Evolutionary conservation across 2,329 filamentous ascomycete species (phyloP).

Genomic region (Fusarium longipes): DNA sequence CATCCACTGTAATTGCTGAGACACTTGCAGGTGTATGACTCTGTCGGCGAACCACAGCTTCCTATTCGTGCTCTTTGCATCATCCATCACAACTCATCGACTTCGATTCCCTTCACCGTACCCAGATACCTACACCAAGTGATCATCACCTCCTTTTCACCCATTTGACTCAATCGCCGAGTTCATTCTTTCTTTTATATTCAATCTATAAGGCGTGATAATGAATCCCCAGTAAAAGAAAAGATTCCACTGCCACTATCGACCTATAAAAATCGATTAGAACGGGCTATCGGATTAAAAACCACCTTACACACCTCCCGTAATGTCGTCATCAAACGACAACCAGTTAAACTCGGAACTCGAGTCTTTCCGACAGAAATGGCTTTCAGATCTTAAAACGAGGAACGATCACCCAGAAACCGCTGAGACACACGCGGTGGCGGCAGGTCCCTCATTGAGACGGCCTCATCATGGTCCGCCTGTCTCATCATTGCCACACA

Average conservation of each 20-base stretch:
- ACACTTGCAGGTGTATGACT: slow-evolving; percentile 22
- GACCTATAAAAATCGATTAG: background rate
- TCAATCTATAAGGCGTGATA: slow-evolving; percentile 21
- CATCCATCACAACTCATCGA: slow-evolving; percentile 24
- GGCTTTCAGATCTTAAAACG: slow-evolving; percentile 80
- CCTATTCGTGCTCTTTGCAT: slow-evolving; percentile 38
- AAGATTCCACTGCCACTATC: background rate
- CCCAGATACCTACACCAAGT: slow-evolving; percentile 2
- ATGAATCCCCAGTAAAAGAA: slow-evolving; percentile 38
- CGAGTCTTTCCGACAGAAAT: slow-evolving; percentile 86
- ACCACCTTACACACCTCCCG: background rate
- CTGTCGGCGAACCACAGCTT: slow-evolving; percentile 37
- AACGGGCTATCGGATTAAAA: slow-evolving; percentile 27
- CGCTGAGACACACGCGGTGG: slow-evolving; percentile 12
- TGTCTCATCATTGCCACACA: slow-evolving; percentile 38
- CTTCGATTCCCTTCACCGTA: background rate
- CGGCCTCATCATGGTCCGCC: slow-evolving; percentile 32
- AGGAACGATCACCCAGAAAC: slow-evolving; percentile 46
- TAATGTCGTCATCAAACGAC: slow-evolving; percentile 34
- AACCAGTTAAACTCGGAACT: slow-evolving; percentile 74
- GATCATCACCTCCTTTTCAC: background rate
- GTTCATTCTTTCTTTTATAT: background rate
- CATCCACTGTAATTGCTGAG: slow-evolving; percentile 17
- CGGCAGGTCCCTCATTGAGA: slow-evolving; percentile 29
- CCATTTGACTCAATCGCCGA: slow-evolving; percentile 33